Evolutionary conservation across 208 protist species (phyloP).

Genomic region (Zelonia costaricensis): DNA sequence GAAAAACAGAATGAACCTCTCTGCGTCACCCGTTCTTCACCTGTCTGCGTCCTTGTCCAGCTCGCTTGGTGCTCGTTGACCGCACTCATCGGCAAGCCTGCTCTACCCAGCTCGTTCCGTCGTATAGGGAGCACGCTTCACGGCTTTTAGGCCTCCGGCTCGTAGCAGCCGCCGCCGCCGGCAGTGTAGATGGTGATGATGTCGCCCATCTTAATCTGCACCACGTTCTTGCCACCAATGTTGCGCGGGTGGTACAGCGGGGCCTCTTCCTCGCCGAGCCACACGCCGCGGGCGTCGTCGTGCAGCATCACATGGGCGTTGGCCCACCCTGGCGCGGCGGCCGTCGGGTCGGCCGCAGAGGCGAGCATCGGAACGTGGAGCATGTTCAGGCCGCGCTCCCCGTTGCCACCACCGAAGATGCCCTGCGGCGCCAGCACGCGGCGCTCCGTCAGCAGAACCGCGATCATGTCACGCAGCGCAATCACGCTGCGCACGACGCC

Average conservation of each 20-base stretch:
- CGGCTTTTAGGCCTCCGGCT: not conserved
- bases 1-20: no score
- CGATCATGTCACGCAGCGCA: slow-evolving; percentile 71
- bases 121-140: not conserved
- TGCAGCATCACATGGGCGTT: slow-evolving; percentile 47
- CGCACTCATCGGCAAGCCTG: no score
- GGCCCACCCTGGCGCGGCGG: slow-evolving; percentile 14
- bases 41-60: no score
- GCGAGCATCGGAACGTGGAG: slow-evolving; percentile 33
- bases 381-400: slow-evolving; percentile 71
- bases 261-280: slow-evolving; percentile 36
- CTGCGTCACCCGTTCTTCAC: no score
- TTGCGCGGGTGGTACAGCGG: slow-evolving; percentile 49
- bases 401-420: slow-evolving; percentile 77
- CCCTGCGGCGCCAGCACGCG: slow-evolving; percentile 85
- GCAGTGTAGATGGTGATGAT: slow-evolving; percentile 61
- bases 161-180: slow-evolving; percentile 58
- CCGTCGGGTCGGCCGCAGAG: not conserved
- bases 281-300: slow-evolving; percentile 37
- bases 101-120: no score
- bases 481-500: slow-evolving; percentile 93
- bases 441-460: slow-evolving; percentile 92
- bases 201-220: slow-evolving; percentile 48
- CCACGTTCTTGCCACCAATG: slow-evolving; percentile 66
- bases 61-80: no score